These are phyloP conservation scores for Mycothermus thermophilus DNA, from an alignment of 495 filamentous ascomycete genomes.

Conservation along the genomic window DNA sequence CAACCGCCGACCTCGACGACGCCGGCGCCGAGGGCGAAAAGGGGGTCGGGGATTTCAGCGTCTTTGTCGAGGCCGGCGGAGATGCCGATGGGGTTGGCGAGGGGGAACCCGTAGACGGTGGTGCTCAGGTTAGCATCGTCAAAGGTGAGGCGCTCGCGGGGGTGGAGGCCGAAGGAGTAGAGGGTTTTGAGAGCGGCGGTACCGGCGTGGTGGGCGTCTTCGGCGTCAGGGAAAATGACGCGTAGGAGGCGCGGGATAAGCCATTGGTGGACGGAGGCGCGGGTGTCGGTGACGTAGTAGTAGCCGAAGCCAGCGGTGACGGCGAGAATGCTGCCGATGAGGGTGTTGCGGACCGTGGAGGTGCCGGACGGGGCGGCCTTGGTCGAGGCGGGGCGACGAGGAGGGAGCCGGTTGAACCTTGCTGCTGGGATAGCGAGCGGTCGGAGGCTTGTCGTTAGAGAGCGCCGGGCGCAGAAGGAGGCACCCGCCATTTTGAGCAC, in stretches of 20 bases:
- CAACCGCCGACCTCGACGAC: slow-evolving; percentile 87
- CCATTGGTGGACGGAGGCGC: slow-evolving; percentile 72
- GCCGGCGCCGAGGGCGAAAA: slow-evolving; percentile 67
- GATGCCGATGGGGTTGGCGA: slow-evolving; percentile 78
- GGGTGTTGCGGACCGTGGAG: slow-evolving; percentile 22
- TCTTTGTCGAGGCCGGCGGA: slow-evolving; percentile 92
- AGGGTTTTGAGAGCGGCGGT: slow-evolving; percentile 54
- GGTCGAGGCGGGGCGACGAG: slow-evolving; percentile 26
- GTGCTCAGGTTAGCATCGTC: slow-evolving; percentile 19
- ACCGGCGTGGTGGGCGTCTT: slow-evolving; percentile 76
- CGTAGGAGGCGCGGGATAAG: slow-evolving; percentile 63
- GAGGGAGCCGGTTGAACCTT: slow-evolving; percentile 3
- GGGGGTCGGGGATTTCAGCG: slow-evolving; percentile 66
- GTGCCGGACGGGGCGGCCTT: slow-evolving; percentile 15
- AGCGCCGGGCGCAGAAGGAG: slow-evolving; percentile 19
- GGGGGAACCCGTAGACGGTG: slow-evolving; percentile 61
- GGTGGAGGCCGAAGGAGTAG: slow-evolving; percentile 51
- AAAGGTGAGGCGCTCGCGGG: slow-evolving; percentile 49
- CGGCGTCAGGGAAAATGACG: slow-evolving; percentile 62
- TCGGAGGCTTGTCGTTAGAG: slow-evolving; percentile 18
- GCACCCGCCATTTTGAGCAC: slow-evolving; percentile 24
- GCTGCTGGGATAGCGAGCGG: slow-evolving; percentile 13
- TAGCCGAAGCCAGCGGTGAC: slow-evolving; percentile 33
- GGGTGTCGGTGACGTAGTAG: slow-evolving; percentile 79
- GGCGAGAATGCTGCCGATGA: slow-evolving; percentile 43